phyloP scores from a whole-genome alignment of 2,329 filamentous ascomycete genomes.

The Neofusicoccum cordaticola region DNA sequence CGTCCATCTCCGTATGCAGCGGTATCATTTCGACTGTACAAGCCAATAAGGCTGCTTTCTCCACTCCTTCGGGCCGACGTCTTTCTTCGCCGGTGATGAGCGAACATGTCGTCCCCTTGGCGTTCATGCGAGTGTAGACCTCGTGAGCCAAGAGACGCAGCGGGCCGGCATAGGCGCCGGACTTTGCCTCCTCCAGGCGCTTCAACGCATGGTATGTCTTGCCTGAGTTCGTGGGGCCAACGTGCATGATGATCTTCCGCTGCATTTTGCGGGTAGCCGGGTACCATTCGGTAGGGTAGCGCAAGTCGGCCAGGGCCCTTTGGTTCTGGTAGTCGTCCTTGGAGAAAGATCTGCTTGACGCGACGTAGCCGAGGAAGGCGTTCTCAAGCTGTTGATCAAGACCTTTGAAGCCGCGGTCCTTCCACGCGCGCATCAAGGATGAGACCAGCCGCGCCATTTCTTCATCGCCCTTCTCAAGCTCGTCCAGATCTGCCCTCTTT shows the following conservation, averaged over 20 bases:
- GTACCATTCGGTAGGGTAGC: conserved; percentile 92
- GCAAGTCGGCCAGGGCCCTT: conserved; percentile 66
- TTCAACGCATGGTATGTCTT: conserved; percentile 95
- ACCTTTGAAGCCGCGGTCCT: conserved; percentile 33
- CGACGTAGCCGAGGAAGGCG: conserved; percentile 56
- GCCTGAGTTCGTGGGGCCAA: conserved; percentile 95
- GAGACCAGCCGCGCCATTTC: neutral
- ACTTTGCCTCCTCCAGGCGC: conserved; percentile 70
- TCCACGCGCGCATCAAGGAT: conserved; percentile 5
- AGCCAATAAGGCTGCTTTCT: conserved; percentile 51
- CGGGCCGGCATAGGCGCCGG: conserved; percentile 87
- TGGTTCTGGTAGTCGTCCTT: conserved; percentile 37
- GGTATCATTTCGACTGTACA: conserved; percentile 94
- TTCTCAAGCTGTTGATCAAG: conserved; percentile 62
- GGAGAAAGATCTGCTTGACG: conserved; percentile 32
- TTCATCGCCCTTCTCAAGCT: neutral
- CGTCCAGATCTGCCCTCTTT: neutral
- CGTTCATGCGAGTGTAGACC: conserved; percentile 82
- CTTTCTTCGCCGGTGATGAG: conserved; percentile 91
- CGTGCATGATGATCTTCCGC: conserved; percentile 84
- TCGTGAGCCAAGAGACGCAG: conserved; percentile 87
- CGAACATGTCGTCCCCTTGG: conserved; percentile 72
- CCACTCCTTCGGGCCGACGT: conserved; percentile 59
- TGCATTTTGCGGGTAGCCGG: conserved; percentile 77
- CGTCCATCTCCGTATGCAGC: conserved; percentile 64